Conservation (phyloP, 345 rosid species). For the Brassica cretica region DNA sequence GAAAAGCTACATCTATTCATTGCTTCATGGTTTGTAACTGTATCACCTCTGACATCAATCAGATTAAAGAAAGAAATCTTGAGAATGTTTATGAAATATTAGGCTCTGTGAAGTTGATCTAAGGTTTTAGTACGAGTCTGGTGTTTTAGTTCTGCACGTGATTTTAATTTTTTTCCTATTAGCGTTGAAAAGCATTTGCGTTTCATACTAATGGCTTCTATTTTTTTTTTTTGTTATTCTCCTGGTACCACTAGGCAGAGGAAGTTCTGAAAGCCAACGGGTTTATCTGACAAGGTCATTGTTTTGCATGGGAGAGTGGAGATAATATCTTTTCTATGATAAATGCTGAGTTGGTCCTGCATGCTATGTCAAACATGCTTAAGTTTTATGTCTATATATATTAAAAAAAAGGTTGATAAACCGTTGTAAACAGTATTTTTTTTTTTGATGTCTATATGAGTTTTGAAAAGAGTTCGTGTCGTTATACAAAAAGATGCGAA, state of each 20-base stretch:
- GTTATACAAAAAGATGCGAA: background rate
- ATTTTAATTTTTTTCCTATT: conserved; percentile 6
- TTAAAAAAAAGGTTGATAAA: background rate
- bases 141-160: conserved; percentile 20
- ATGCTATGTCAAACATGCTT: conserved; percentile 1
- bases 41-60: conserved; percentile 11
- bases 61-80: background rate
- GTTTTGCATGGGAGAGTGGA: conserved; percentile 96
- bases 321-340: conserved; percentile 47
- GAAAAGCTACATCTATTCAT: background rate
- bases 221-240: background rate
- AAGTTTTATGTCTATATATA: too few relatives aligned
- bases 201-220: conserved; percentile 13
- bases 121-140: background rate
- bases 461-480: conserved; percentile 5
- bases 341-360: conserved; percentile 4
- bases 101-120: background rate
- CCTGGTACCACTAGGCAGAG: conserved; percentile 61
- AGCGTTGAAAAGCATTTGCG: conserved; percentile 3
- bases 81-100: background rate
- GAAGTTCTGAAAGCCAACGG: conserved; percentile 96
- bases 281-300: conserved; percentile 72
- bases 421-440: too few relatives aligned
- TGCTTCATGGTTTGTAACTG: conserved; percentile 2
- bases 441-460: conserved; percentile 2